Evolutionary conservation across 1,284 basidiomycete species (phyloP).

Genomic region (Fomitopsis pinicola): DNA sequence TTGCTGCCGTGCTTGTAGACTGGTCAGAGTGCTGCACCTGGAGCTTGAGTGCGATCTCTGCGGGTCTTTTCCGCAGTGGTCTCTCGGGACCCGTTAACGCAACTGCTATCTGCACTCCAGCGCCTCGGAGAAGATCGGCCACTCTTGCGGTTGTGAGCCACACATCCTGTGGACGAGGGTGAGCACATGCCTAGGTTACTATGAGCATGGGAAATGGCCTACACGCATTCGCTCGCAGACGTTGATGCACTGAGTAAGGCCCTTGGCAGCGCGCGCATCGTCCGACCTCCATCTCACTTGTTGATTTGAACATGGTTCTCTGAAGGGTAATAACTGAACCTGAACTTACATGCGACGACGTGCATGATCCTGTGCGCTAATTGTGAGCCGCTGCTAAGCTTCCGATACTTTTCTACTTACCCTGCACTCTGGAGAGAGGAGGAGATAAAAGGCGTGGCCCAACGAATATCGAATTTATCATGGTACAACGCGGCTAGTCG

Average conservation of each 20-base stretch:
- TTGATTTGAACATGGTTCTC: background rate
- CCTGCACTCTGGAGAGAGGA: slow-evolving; percentile 74
- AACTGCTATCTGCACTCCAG: slow-evolving; percentile 52
- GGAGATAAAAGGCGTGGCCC: slow-evolving; percentile 64
- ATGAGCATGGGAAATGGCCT: background rate
- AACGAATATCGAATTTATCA: slow-evolving; percentile 60
- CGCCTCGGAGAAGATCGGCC: slow-evolving; percentile 69
- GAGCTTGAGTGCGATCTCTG: background rate
- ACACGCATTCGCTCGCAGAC: slow-evolving; percentile 74
- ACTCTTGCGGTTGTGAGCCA: slow-evolving; percentile 76
- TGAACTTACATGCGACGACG: slow-evolving; percentile 53
- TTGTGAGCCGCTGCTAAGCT: slow-evolving; percentile 4
- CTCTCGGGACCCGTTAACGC: slow-evolving; percentile 3
- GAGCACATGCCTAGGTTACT: slow-evolving; percentile 3
- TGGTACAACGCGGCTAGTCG: slow-evolving; percentile 53
- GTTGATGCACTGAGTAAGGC: slow-evolving; percentile 63
- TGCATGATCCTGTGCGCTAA: slow-evolving; percentile 66
- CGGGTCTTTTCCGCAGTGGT: slow-evolving; percentile 3
- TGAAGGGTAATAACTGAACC: slow-evolving; percentile 1
- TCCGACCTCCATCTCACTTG: slow-evolving; percentile 65
- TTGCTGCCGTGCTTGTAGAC: background rate
- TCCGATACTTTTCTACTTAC: slow-evolving; percentile 35
- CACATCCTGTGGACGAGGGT: slow-evolving; percentile 34
- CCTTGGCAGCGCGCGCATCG: slow-evolving; percentile 61
- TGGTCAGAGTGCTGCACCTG: background rate